Evolutionary conservation across 352 stramenopile genomes (phyloP).

Genomic region (Pythium diclinum): DNA sequence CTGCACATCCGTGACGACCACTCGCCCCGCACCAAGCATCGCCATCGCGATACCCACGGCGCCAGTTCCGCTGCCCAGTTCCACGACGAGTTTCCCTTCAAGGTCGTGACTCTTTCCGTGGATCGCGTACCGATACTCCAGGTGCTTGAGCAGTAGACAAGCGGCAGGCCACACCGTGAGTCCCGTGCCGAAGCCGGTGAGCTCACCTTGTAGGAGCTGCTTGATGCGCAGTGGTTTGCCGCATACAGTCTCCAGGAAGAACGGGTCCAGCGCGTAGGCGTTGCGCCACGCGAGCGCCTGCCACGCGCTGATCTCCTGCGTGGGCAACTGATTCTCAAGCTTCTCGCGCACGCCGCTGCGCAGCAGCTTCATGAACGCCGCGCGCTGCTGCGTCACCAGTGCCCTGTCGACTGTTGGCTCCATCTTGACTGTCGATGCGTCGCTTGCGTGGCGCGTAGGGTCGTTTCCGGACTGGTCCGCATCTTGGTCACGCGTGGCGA

Average conservation of each 20-base stretch:
- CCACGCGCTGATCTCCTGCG: conserved; percentile 34
- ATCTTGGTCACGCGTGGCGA: conserved; percentile 1
- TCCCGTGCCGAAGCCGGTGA: conserved; percentile 76
- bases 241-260: conserved; percentile 51
- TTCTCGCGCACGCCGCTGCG: conserved; percentile 60
- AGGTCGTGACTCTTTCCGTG: conserved; percentile 6
- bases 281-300: conserved; percentile 77
- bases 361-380: conserved; percentile 43
- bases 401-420: neutral
- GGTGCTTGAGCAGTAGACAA: conserved; percentile 74
- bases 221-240: conserved; percentile 52
- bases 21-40: conserved; percentile 75
- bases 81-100: conserved; percentile 63
- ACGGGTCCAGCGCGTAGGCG: conserved; percentile 59
- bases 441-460: neutral
- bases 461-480: neutral
- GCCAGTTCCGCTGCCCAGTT: conserved; percentile 91
- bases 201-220: conserved; percentile 74
- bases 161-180: conserved; percentile 82
- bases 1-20: conserved; percentile 90
- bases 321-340: conserved; percentile 27
- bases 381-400: conserved; percentile 9
- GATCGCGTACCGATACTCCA: conserved; percentile 52
- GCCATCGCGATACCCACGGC: conserved; percentile 87
- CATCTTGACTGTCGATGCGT: neutral